A percentile compares a stretch with the other conserved stretches of the same genome.
These are phyloP conservation scores for Talaromyces nanjingensis DNA, from an alignment of 495 filamentous ascomycete genomes.

Conservation along the genomic window DNA sequence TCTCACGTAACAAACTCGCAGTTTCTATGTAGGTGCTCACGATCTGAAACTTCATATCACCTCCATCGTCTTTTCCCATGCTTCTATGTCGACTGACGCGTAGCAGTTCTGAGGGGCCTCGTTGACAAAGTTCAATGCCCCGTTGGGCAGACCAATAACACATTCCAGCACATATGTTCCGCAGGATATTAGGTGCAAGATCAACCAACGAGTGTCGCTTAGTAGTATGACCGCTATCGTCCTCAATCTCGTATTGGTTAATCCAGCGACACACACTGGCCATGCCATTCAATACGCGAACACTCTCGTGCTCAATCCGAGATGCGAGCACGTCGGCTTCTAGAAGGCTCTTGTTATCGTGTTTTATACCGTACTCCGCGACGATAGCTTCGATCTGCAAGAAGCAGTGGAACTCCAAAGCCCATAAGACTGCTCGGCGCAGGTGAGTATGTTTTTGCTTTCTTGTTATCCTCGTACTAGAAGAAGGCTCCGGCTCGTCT, in stretches of 20 bases:
- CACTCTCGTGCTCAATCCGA: background rate
- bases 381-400: constrained; percentile 12
- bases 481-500: background rate
- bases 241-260: background rate
- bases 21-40: background rate
- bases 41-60: background rate
- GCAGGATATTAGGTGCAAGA: background rate
- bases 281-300: background rate
- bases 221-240: background rate
- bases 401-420: constrained; percentile 12
- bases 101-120: background rate
- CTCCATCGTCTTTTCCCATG: background rate
- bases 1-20: background rate
- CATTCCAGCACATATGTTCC: background rate
- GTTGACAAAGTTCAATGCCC: background rate
- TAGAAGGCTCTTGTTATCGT: background rate
- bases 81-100: background rate
- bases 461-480: background rate
- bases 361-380: constrained; percentile 5
- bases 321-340: background rate
- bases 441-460: background rate
- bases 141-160: constrained; percentile 2
- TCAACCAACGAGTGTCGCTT: background rate
- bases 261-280: background rate
- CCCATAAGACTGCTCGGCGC: constrained; percentile 10